phyloP scores from a whole-genome alignment of 805 yeast genomes.

The Saturnispora diversa region DNA sequence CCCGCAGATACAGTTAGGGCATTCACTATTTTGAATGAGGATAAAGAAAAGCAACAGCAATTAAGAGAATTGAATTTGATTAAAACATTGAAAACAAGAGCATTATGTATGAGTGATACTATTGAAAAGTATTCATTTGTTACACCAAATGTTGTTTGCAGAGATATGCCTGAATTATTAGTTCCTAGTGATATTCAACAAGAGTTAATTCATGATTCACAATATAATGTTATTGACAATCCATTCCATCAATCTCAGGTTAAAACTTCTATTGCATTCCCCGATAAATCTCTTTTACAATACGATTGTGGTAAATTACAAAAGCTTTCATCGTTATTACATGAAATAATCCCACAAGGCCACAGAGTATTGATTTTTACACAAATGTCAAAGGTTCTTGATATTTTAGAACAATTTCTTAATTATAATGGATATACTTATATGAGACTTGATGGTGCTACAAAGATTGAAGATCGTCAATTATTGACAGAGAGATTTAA shows the following conservation, averaged over 20 bases:
- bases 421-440: slow-evolving; percentile 92
- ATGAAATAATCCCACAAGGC: slow-evolving; percentile 73
- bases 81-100: slow-evolving; percentile 36
- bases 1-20: slow-evolving; percentile 47
- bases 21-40: slow-evolving; percentile 29
- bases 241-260: slow-evolving; percentile 80
- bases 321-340: slow-evolving; percentile 65
- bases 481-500: slow-evolving; percentile 88
- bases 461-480: slow-evolving; percentile 95
- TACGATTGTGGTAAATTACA: slow-evolving; percentile 97
- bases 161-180: slow-evolving; percentile 53
- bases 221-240: slow-evolving; percentile 26
- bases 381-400: slow-evolving; percentile 96
- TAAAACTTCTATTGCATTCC: slow-evolving; percentile 86
- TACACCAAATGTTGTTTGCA: slow-evolving; percentile 78
- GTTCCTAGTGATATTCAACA: slow-evolving; percentile 33
- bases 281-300: slow-evolving; percentile 85
- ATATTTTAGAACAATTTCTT: slow-evolving; percentile 84
- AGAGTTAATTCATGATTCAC: slow-evolving; percentile 27
- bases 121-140: slow-evolving; percentile 76
- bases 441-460: slow-evolving; percentile 94
- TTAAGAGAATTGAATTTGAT: slow-evolving; percentile 30
- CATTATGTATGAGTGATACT: slow-evolving; percentile 35
- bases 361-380: slow-evolving; percentile 95
- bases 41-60: slow-evolving; percentile 27